Conservation (phyloP, 192 early-diverging fungal species). For the Piromyces sp. region DNA sequence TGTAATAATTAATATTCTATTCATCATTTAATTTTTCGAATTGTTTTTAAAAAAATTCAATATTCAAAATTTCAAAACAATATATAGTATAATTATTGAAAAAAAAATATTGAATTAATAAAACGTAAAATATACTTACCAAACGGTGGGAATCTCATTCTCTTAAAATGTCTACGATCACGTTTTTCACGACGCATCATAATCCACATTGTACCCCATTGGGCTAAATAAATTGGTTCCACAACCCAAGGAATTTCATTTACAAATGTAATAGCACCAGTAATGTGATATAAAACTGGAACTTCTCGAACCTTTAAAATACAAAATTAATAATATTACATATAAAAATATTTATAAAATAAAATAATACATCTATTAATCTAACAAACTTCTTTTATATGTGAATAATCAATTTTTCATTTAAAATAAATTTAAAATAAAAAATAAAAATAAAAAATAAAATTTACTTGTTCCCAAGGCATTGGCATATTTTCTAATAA, state of each 20-base stretch:
- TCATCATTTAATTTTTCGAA: too few species aligned
- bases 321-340: too few species aligned
- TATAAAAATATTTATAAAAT: too few species aligned
- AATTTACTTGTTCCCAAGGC: constrained; percentile 91
- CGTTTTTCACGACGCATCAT: constrained; percentile 99
- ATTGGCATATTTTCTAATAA: constrained; percentile 99
- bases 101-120: too few species aligned
- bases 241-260: constrained; percentile 93
- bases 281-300: constrained; percentile 89
- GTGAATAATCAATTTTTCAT: too few species aligned
- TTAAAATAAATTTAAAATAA: too few species aligned
- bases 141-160: constrained; percentile 44
- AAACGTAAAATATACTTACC: background rate
- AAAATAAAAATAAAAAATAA: background rate
- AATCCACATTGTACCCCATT: constrained; percentile 99
- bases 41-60: too few species aligned
- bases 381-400: too few species aligned
- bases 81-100: too few species aligned
- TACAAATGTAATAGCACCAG: constrained; percentile 96
- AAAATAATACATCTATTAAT: too few species aligned
- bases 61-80: too few species aligned
- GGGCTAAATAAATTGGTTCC: constrained; percentile 93
- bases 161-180: constrained; percentile 92
- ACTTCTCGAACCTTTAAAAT: constrained; percentile 60
- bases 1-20: too few species aligned